These are phyloP conservation scores for Gossypium thurberi DNA, from an alignment of 345 rosid genomes.

Conservation along the genomic window DNA sequence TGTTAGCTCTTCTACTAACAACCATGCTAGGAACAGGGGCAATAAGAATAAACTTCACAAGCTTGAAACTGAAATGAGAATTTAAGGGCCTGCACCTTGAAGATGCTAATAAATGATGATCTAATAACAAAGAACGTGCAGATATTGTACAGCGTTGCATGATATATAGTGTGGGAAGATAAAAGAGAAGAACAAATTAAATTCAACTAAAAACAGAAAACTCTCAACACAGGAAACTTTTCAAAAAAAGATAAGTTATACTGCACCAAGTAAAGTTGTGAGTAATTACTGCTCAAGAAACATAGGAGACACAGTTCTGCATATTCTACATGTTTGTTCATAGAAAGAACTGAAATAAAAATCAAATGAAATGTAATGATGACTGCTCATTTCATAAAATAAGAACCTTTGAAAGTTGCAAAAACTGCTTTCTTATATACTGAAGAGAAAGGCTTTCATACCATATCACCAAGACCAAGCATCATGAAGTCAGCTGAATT, in stretches of 20 bases:
- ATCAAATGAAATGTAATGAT: background rate
- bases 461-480: conserved; percentile 99
- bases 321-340: background rate
- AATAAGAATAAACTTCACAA: background rate
- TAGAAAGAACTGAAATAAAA: background rate
- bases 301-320: background rate
- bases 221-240: background rate
- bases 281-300: background rate
- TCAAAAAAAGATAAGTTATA: background rate
- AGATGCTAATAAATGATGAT: background rate
- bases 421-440: background rate
- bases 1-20: background rate
- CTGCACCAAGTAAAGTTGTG: background rate
- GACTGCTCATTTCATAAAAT: background rate
- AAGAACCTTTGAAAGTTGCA: background rate
- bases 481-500: conserved; percentile 78
- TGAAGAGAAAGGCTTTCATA: conserved; percentile 26
- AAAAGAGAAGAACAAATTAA: background rate
- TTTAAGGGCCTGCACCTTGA: background rate
- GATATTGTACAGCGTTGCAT: background rate
- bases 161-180: background rate
- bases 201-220: background rate
- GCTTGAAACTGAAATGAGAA: background rate
- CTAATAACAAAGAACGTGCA: background rate
- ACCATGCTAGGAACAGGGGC: background rate